Conservation (phyloP, 305 asterid species). For the Solanum aculeatissimum region DNA sequence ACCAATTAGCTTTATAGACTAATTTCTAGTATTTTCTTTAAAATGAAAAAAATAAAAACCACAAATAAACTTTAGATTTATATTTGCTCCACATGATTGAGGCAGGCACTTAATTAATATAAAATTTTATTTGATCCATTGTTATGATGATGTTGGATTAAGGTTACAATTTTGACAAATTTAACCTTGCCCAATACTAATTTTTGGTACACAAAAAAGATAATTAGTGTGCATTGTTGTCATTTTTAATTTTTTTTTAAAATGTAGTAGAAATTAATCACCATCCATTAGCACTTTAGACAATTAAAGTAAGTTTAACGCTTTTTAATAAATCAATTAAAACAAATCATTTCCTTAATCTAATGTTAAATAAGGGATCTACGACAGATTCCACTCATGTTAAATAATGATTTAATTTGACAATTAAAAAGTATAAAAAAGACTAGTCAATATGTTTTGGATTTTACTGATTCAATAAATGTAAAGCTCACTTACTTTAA, state of each 20-base stretch:
- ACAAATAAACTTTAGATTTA: not conserved
- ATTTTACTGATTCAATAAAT: not conserved
- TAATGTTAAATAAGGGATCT: not conserved
- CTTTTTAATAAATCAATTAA: not conserved
- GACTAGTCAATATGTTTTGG: not conserved
- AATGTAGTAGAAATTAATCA: not conserved
- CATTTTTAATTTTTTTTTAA: not conserved
- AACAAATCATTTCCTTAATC: not conserved
- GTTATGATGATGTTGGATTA: not conserved
- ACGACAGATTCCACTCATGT: slow-evolving; percentile 1
- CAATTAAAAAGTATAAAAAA: not conserved
- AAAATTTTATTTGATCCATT: not conserved
- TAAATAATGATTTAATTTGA: not conserved
- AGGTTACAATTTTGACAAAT: not conserved
- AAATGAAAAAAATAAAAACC: not conserved
- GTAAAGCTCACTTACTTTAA: not conserved
- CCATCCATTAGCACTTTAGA: not conserved
- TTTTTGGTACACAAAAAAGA: not conserved
- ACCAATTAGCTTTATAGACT: not conserved
- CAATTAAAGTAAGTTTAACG: not conserved
- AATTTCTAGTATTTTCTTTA: not conserved
- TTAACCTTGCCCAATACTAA: not conserved
- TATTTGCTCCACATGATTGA: not conserved
- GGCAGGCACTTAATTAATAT: not conserved
- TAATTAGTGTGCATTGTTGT: not conserved